Conservation (phyloP, 805 yeast genomes). For the Wickerhamomyces alni region DNA sequence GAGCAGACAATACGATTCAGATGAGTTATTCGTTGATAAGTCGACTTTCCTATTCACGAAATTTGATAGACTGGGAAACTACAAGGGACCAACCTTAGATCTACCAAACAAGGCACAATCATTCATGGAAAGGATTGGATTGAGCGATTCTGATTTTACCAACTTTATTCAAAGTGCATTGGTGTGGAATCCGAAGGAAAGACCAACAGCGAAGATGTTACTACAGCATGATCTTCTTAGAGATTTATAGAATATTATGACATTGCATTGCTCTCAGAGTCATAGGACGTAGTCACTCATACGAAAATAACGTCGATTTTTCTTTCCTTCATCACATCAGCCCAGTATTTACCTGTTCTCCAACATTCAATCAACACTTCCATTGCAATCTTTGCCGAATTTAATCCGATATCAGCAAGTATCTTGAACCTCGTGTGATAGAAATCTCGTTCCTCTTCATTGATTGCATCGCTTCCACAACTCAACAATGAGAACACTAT, state of each 20-base stretch:
- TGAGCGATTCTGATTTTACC: slow-evolving; percentile 17
- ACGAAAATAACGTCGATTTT: slow-evolving; percentile 43
- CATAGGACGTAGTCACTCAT: no score
- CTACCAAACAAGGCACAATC: slow-evolving; percentile 12
- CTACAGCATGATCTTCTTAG: slow-evolving; percentile 51
- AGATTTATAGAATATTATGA: no score
- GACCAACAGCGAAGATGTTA: slow-evolving; percentile 49
- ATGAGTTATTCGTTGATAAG: slow-evolving; percentile 15
- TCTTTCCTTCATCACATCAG: slow-evolving; percentile 35
- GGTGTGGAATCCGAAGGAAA: slow-evolving; percentile 40
- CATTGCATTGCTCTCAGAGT: no score
- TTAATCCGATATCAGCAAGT: slow-evolving; percentile 34
- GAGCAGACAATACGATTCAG: slow-evolving; percentile 3
- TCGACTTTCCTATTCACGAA: slow-evolving; percentile 31
- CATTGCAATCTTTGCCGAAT: slow-evolving; percentile 9
- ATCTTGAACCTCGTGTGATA: slow-evolving; percentile 31
- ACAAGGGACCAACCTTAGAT: slow-evolving; percentile 13
- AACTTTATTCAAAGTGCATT: slow-evolving; percentile 25
- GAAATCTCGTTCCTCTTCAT: slow-evolving; percentile 26
- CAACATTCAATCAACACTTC: slow-evolving; percentile 46
- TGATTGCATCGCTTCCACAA: slow-evolving; percentile 48
- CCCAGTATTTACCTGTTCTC: slow-evolving; percentile 50
- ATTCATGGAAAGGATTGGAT: slow-evolving; percentile 10
- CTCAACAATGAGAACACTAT: slow-evolving; percentile 45
- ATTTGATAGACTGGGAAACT: slow-evolving; percentile 25